A percentile compares a stretch with the other conserved stretches of the same genome.
These are phyloP conservation scores for Starmerella bombicola DNA, from an alignment of 805 yeast species.

Conservation along the genomic window DNA sequence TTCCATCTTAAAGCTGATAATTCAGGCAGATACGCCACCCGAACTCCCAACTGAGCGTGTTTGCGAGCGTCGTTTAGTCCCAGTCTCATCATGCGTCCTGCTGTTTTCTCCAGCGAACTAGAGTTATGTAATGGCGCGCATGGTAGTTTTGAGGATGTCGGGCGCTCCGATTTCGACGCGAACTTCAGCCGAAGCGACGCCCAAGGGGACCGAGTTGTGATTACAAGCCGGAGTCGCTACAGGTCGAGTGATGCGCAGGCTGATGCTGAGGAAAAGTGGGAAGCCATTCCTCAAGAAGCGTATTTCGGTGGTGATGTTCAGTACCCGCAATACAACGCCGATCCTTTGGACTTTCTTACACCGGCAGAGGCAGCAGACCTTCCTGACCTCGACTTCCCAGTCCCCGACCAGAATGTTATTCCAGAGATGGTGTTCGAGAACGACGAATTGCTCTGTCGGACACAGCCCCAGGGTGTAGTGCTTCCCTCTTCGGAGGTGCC, in stretches of 20 bases:
- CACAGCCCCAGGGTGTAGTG: neutral
- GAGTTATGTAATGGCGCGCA: neutral
- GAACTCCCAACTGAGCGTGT: too few species aligned
- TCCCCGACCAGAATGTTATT: slow-evolving; percentile 16
- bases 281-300: neutral
- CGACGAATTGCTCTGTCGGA: slow-evolving; percentile 4
- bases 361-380: slow-evolving; percentile 9
- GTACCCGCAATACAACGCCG: neutral
- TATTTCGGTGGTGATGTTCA: neutral
- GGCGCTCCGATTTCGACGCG: neutral
- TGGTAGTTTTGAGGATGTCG: neutral
- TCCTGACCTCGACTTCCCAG: slow-evolving; percentile 17
- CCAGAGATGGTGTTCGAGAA: slow-evolving; percentile 17
- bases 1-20: too few species aligned
- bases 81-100: neutral
- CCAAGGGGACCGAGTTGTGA: neutral
- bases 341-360: slow-evolving; percentile 8
- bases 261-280: slow-evolving; percentile 2
- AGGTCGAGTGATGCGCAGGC: neutral
- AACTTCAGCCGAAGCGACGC: neutral
- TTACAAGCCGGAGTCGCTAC: neutral
- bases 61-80: too few species aligned
- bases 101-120: neutral
- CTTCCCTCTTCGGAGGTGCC: neutral
- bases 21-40: too few species aligned